Base-by-base conservation (phyloP, 306 rosid species). In the Pyrus bretschneideri region DNA sequence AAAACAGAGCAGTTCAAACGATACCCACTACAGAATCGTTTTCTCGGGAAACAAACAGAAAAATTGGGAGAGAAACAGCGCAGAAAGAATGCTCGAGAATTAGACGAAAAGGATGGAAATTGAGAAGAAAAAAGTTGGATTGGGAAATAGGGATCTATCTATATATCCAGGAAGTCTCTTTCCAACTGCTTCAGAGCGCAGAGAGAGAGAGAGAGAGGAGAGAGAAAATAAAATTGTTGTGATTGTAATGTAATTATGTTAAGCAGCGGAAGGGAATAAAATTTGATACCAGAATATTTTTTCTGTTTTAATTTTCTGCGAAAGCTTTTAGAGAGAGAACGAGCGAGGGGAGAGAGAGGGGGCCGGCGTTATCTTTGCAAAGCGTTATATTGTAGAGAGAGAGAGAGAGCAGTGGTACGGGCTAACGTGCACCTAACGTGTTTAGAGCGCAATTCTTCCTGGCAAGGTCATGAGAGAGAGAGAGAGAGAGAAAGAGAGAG, bases 1-100 rank as follows among this genome's bases (percentile, higher is more conserved):
- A 84, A 85, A 92, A 90, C 97, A 92, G 97, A 90, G 97, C 96
- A 89, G 87, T 63, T 25, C 19, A 66, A 61, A 78, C 70, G 70
- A 81, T 23, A 13, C 42, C n/a, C 31, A 58, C 3, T 61, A 30
- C 69, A 35, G 31, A 51, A 59, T 66, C 74, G 67, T 38, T 15
- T 33, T 31, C 62, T 72, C 54, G 17, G 63, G 8, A 70, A 35
- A 35, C 78, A 83, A 70, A 75, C 45, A 1, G 49, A 81, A 51
- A 9, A 51, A 5, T 51, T 17, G 55, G 55, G 76, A 78, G 72
- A 15, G 21, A 67, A 87, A 78, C 81, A 29, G 74, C 78, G 70
- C n/a, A 23, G 38, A 33, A 51, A 51, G 78, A 91, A 81, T 82
- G 89, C 44, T 11, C 15, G 69, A 80, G 44, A 84, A 74, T 38